Conservation (phyloP, 163 green algal species). For the Picocystis sp. region DNA sequence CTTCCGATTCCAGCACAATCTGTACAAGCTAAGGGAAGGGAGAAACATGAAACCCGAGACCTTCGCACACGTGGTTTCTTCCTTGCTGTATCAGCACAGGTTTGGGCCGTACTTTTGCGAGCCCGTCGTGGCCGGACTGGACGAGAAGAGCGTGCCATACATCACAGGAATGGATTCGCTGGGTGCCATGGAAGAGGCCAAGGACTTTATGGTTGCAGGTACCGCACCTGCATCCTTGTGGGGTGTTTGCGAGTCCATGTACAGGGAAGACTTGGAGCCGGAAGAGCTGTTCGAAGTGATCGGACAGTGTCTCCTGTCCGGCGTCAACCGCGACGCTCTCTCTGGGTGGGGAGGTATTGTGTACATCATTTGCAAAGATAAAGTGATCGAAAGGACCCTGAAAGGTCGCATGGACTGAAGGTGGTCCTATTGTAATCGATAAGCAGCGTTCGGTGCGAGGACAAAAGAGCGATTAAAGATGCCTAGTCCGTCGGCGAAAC, state of each 20-base stretch:
- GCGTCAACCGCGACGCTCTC: conserved; percentile 80
- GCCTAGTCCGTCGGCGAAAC: no score
- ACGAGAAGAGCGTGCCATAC: conserved; percentile 69
- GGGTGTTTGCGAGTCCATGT: conserved; percentile 93
- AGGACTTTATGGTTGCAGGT: conserved; percentile 47
- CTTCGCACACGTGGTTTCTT: conserved; percentile 79
- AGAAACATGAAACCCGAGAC: conserved; percentile 82
- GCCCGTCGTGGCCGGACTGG: conserved; percentile 85
- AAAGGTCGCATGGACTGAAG: conserved; percentile 81
- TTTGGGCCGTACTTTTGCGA: conserved; percentile 94
- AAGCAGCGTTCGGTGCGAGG: no score
- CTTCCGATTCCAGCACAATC: conserved; percentile 85
- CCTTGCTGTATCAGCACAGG: conserved; percentile 84
- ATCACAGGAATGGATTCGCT: conserved; percentile 88
- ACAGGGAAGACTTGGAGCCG: conserved; percentile 64
- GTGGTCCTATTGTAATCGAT: no score
- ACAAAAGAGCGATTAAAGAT: no score
- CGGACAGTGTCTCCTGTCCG: conserved; percentile 76
- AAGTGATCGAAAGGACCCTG: conserved; percentile 62
- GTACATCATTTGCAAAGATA: conserved; percentile 78
- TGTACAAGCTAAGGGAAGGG: conserved; percentile 96
- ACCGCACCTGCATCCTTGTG: conserved; percentile 80
- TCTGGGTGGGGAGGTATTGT: conserved; percentile 88
- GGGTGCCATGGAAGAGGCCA: conserved; percentile 67
- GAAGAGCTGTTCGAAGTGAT: conserved; percentile 96